phyloP scores from a whole-genome alignment of 2,329 filamentous ascomycete species.

The Ceratocystis cacaofunesta region DNA sequence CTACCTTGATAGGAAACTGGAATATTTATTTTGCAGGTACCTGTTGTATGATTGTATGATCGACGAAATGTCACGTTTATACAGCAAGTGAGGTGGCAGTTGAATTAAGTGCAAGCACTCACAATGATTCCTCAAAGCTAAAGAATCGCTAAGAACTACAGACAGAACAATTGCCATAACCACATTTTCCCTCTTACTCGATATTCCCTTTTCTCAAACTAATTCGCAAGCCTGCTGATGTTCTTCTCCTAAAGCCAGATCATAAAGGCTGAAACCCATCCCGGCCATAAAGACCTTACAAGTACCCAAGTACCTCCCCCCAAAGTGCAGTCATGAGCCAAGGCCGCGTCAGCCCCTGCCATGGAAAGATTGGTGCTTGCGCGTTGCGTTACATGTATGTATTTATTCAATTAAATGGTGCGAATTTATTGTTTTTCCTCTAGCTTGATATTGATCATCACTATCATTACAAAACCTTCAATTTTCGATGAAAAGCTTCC shows the following conservation, averaged over 20 bases:
- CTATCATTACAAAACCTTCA: neutral
- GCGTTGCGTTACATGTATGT: constrained; percentile 9
- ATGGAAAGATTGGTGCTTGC: constrained; percentile 9
- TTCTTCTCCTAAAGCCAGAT: neutral
- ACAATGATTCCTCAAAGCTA: too few species aligned
- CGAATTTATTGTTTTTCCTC: neutral
- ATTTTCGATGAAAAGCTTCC: neutral
- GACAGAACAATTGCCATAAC: too few species aligned
- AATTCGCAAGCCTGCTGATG: neutral
- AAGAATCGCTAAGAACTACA: too few species aligned
- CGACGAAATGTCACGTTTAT: too few species aligned
- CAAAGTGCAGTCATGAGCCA: neutral
- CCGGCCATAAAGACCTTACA: neutral
- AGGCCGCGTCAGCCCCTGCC: constrained; percentile 8
- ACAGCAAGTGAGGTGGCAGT: too few species aligned
- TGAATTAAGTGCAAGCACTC: too few species aligned
- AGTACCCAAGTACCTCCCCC: neutral
- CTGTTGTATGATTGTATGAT: too few species aligned
- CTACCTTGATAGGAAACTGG: too few species aligned
- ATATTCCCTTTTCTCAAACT: too few species aligned
- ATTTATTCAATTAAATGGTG: neutral
- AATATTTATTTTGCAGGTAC: too few species aligned
- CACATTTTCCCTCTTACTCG: too few species aligned
- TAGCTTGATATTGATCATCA: neutral
- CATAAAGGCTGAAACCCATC: neutral